Evolutionary conservation across 2,329 filamentous ascomycete genomes (phyloP).

Genomic region (Lachnellula cervina): DNA sequence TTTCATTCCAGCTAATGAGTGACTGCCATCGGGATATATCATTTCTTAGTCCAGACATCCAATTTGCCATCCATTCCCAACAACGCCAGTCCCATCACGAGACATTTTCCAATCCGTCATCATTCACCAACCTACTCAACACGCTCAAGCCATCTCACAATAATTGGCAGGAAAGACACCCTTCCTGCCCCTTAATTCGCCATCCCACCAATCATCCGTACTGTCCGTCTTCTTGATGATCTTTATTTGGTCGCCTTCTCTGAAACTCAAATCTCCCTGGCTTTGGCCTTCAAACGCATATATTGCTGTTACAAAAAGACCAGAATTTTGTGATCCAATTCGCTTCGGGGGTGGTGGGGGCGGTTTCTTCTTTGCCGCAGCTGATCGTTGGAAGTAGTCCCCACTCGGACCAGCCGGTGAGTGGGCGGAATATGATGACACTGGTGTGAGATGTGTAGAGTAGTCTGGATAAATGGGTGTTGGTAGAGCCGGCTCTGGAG

Average conservation of each 20-base stretch:
- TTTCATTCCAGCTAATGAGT: background rate
- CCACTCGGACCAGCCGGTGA: slow-evolving; percentile 24
- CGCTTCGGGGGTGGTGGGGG: slow-evolving; percentile 65
- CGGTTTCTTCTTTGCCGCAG: slow-evolving; percentile 62
- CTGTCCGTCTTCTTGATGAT: slow-evolving; percentile 75
- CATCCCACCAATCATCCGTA: slow-evolving; percentile 85
- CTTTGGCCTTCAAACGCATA: slow-evolving; percentile 71
- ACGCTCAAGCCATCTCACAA: slow-evolving; percentile 42
- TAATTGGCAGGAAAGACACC: slow-evolving; percentile 85
- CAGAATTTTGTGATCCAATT: slow-evolving; percentile 42
- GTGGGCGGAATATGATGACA: slow-evolving; percentile 24
- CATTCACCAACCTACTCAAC: background rate
- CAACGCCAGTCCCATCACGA: background rate
- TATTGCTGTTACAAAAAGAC: slow-evolving; percentile 54
- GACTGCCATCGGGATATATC: background rate
- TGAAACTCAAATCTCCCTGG: slow-evolving; percentile 66
- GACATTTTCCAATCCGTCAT: background rate
- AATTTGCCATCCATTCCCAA: background rate
- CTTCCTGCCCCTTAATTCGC: slow-evolving; percentile 62
- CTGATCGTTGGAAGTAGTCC: slow-evolving; percentile 32
- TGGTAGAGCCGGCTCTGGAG: slow-evolving; percentile 13
- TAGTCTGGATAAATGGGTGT: slow-evolving; percentile 21
- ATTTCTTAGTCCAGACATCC: slow-evolving; percentile 6
- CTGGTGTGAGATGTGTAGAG: slow-evolving; percentile 23
- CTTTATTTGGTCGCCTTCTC: slow-evolving; percentile 71